Base-by-base conservation (phyloP, 2,329 filamentous ascomycete genomes). In the Pezicula carpinea region DNA sequence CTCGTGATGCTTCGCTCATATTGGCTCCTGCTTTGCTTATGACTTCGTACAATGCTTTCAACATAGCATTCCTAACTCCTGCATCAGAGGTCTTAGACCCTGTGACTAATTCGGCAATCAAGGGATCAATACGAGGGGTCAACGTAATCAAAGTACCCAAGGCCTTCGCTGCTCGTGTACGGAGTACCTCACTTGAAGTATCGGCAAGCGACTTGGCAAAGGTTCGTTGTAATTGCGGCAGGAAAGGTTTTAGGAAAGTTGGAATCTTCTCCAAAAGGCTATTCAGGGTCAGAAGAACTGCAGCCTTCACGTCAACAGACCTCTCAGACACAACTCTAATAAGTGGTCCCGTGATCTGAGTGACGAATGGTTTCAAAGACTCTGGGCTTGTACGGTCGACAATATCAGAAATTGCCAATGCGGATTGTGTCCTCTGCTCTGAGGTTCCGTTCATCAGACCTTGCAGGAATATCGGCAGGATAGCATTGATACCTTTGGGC, bases 261-360 rank as follows among this genome's bases (percentile, higher is more conserved):
- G 93, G 93, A 66, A 99, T 97, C 77, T 97, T 99, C 69, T 96
- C 90, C 32, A 99, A 75, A 23, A 99, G 73, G 58, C 95, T 96
- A 72, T 96, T 97, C 56, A 99, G 80, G 0, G 93, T 96, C 45
- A 95, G 78, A 51, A 99, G 75, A 64, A 99, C 96, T 35, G 93
- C 93, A 51, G 89, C 86, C 71, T 96, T 97, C 67, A 99, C 90
- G 43, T 99, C 95, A 2, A 90, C 90, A 3, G 93, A 96, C 53
- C 92, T 83, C 67, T 99, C 93, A 5, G 93, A 96, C 15, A 99
- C 91, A 18, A 97, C 92, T 78, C 93, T 88, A 66, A 99, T 99
- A 45, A 99, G 80, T 18, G 95, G 93, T 64, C 93, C 93, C 5
- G 95, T 97, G 58, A 99, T 96, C 63, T 96, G 91, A 23, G 92